These are phyloP conservation scores for Pythium phragmiticola DNA, from an alignment of 352 stramenopile genomes.

Conservation along the genomic window DNA sequence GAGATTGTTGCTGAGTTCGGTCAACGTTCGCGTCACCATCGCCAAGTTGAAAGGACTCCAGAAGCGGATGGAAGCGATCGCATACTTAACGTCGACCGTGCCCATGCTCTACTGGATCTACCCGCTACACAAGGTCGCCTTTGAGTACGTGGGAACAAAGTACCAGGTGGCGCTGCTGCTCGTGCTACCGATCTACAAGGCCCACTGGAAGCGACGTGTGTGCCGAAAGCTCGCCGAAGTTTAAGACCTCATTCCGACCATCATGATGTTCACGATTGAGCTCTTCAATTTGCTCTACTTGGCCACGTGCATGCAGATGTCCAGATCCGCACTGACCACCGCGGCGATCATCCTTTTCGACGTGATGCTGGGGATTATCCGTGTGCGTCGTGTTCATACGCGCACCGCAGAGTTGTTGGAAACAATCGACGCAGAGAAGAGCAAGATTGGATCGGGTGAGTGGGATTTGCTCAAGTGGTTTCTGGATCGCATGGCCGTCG, in stretches of 20 bases:
- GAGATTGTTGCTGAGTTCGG: not conserved
- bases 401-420: not conserved
- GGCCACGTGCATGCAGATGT: constrained; percentile 13
- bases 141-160: not conserved
- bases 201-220: constrained; percentile 6
- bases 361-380: not conserved
- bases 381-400: not conserved
- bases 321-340: not conserved
- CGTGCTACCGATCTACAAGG: constrained; percentile 10
- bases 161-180: constrained; percentile 9
- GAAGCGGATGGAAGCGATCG: not conserved
- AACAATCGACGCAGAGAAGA: not conserved
- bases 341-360: constrained; percentile 12
- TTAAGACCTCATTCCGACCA: constrained; percentile 11
- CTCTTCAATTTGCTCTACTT: constrained; percentile 21
- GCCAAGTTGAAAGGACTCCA: not conserved
- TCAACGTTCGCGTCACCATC: not conserved
- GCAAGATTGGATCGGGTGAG: not conserved
- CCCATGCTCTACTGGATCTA: constrained; percentile 6
- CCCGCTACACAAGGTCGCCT: constrained; percentile 4
- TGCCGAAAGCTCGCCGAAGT: constrained; percentile 4
- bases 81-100: not conserved
- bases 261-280: constrained; percentile 22
- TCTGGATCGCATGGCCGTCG: not conserved
- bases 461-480: constrained; percentile 1